Base-by-base conservation (phyloP, 2,329 filamentous ascomycete species). In the Myriosclerotinia duriaeana region DNA sequence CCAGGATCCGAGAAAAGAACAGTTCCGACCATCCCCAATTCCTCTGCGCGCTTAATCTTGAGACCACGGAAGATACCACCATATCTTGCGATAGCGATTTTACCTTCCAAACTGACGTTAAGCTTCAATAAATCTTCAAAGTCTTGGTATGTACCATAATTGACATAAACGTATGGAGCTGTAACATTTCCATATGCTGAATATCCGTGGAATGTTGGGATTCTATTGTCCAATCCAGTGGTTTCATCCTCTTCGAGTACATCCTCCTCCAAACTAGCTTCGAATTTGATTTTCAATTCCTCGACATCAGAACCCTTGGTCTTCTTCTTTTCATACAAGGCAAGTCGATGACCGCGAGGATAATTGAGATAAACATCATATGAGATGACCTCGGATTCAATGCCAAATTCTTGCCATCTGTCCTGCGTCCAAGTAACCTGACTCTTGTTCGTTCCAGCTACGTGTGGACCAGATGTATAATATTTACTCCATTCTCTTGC, bases 131-230 rank as follows among this genome's bases (percentile, higher is more conserved):
- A 83, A 70, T 96, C 92, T 72, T 95, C 89, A 71, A 89, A 98
- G 76, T 98, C 94, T 70, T 84, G 80, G 75, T 89, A 96, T 0
- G 91, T 95, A 63, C 93, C 94, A 74, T 95, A 96, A 78, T 97
- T 97, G 76, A 91, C 92, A 74, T 89, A 98, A 42, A 97, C 91
- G 71, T 91, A 95, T 17, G 87, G 85, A 3, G 87, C 92, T 0
- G 94, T 97, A 58, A 96, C 94, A 77, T 98, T 96, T 38, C 94
- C 94, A 68, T 84, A 93, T 5, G 93, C 93, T 5, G 92, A 96
- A 78, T 97, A 98, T 64, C 94, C 95, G 75, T 98, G 94, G 80
- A 98, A 98, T 0, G 90, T 94, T 1, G 94, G 93, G 34, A 98
- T 84, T 40, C 92, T 83, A 73, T 93, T 85, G 12, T 84, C 78